Evolutionary conservation across 305 asterid genomes (phyloP), one percentile per base, ranked within the genome.

Genomic region (Fraxinus dipetala): DNA sequence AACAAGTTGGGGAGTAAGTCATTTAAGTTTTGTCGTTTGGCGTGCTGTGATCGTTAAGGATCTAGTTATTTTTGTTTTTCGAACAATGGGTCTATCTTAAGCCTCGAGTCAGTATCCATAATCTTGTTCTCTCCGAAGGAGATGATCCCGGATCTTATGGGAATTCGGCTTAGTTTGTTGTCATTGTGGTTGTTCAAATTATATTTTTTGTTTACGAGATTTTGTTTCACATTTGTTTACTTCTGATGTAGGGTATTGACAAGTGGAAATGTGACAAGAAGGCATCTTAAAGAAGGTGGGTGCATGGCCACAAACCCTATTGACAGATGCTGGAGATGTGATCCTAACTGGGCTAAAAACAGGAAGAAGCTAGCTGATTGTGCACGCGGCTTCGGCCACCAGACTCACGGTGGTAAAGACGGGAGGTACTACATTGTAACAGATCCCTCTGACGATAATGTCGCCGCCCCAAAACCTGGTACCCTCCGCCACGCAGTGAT

Each of bases 1-100:
- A 83, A 54, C 91, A 91, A 89, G 93, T 92, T 77, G 91, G 85
- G 69, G 92, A 89, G 98, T 94, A 81, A 86, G 90, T 79, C 61
- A 4, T 34, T 22, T 22, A 59, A 6, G 2, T 72, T 28, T 28
- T 35, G 28, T 48, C 1, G 30, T 43, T 43, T 30, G 56, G 18
- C 1, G 56, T 13, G 56, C 56, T 13, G 56, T 51, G n/a, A 51
- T 51, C 5, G 22, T 51, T 16, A 16, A 13, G 2, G 61, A 51
- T 4, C 24, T 51, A 51, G 63, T 51, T 51, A 6, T 8, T n/a
- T n/a, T 16, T 5, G 24, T 16, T 51, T n/a, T 16, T 51, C 63
- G 9, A 51, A 4, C 18, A 51, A 18, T 16, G 8, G 61, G 22
- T 51, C 2, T 2, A 51, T 43, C n/a, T 43, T 11, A 43, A 11